Evolutionary conservation across 2,329 filamentous ascomycete genomes (phyloP).

Genomic region (Botrytis galanthina): DNA sequence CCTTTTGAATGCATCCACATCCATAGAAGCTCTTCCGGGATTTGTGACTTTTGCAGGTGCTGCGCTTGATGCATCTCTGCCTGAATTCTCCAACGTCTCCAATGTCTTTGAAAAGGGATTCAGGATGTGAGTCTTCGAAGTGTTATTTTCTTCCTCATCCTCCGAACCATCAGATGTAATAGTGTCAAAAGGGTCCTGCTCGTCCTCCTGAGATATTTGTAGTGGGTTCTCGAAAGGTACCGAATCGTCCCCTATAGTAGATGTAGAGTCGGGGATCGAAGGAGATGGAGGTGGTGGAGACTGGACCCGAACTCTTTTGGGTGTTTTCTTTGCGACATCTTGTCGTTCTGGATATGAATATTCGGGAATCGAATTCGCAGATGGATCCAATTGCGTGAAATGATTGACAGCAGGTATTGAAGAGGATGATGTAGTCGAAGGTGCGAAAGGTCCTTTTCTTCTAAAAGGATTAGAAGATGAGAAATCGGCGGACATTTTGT

Average conservation of each 20-base stretch:
- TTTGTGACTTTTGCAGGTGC: conserved; percentile 29
- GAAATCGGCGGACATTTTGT: conserved; percentile 35
- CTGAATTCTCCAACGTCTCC: conserved; percentile 48
- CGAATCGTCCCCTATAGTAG: conserved; percentile 33
- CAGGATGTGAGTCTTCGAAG: conserved; percentile 39
- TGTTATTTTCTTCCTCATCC: conserved; percentile 27
- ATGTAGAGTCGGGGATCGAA: conserved; percentile 51
- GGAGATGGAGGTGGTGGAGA: conserved; percentile 57
- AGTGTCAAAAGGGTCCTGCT: conserved; percentile 36
- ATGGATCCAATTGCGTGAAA: conserved; percentile 15
- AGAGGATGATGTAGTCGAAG: conserved; percentile 23
- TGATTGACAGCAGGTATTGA: conserved; percentile 24
- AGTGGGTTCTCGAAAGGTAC: conserved; percentile 30
- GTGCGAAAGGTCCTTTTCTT: conserved; percentile 30
- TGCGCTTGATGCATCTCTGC: conserved; percentile 25
- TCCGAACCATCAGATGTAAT: conserved; percentile 37
- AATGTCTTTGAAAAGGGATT: conserved; percentile 58
- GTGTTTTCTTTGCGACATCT: conserved; percentile 31
- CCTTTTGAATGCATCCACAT: conserved; percentile 76
- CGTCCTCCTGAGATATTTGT: conserved; percentile 37
- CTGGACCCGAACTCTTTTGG: conserved; percentile 66
- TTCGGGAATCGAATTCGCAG: conserved; percentile 22
- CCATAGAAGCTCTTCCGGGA: conserved; percentile 50
- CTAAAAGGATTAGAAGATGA: conserved; percentile 40
- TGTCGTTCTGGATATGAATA: conserved; percentile 16